Base-by-base conservation (phyloP, 352 stramenopile species). In the Blastocystis sp. region DNA sequence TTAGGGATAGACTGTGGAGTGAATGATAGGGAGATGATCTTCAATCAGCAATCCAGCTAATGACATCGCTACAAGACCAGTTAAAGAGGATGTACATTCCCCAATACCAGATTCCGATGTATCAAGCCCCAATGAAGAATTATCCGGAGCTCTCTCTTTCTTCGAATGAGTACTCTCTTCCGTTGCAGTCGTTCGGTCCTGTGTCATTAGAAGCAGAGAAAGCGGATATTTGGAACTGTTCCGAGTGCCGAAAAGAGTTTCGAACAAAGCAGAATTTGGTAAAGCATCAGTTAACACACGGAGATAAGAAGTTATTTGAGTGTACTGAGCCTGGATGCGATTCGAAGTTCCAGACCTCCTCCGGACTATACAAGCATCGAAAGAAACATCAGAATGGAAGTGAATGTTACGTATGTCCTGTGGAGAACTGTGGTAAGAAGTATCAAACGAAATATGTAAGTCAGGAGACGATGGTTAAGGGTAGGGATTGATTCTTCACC, bases 401-500 rank as follows among this genome's bases (percentile, higher is more conserved):
- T 13, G 47, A 64, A 23, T 43, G 15, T 13, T 84, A 37, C 47
- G 20, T 63, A 7, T 84, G 73, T 53, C 29, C 29, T 6, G 59
- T 39, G 15, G 39, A 68, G 13, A 55, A 55, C 15, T 84, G 73
- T 29, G 43, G 37, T 5, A 68, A 68, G 23, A 5, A 23, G 15
- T 84, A 54, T 41, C 13, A 50, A 9, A 84, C 73, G 13, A 84
- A 84, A 64, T 53, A 84, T 29, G 66, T 77, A 23, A 11, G 26
- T 8, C 3, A 39, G 39, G 56, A 53, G 39, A 11, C 6, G 34
- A 56, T 20, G 5, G 26, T 39, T 54, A 5, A 77, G 39, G 11
- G 56, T 75, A 77, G 66, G 73, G 73, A 64, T 37, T 84, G 3
- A 7, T 54, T 4, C 47, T 84, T 6, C 73, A 84, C 55, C 73